Percentiles rank a stretch among this genome's conserved stretches.
Conservation (phyloP, 768 basidiomycete species). For the Melanogaster broomeanus region DNA sequence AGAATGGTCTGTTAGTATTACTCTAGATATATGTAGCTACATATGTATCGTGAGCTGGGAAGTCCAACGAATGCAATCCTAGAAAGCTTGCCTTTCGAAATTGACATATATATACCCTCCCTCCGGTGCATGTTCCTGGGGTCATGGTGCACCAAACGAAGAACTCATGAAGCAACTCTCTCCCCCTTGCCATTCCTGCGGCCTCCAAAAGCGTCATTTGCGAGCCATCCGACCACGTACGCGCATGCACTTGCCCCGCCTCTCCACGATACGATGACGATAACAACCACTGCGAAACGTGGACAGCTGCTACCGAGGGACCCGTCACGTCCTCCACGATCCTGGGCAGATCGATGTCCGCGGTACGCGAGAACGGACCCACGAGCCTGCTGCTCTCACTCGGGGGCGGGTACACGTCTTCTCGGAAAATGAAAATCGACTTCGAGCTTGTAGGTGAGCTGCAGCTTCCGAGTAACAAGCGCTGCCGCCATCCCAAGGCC, state of each 20-base stretch:
- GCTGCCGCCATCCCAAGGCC: conserved; percentile 19
- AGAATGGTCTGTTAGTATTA: too few relatives aligned
- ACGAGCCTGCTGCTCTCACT: conserved; percentile 24
- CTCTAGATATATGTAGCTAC: too few relatives aligned
- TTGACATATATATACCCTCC: too few relatives aligned
- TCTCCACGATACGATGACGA: conserved; percentile 18
- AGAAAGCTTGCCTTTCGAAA: too few relatives aligned
- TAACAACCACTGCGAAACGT: conserved; percentile 25
- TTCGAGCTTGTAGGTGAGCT: conserved; percentile 29
- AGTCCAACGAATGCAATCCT: too few relatives aligned
- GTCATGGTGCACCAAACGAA: too few relatives aligned
- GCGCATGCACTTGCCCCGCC: conserved; percentile 14
- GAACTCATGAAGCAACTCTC: too few relatives aligned
- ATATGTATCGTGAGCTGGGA: too few relatives aligned
- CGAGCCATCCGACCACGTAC: conserved; percentile 21
- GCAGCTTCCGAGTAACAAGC: not conserved
- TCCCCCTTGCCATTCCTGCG: conserved; percentile 21
- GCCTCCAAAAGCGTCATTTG: conserved; percentile 22
- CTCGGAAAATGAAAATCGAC: conserved; percentile 48
- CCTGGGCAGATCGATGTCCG: conserved; percentile 30
- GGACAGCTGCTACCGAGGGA: conserved; percentile 16
- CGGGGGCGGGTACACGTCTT: conserved; percentile 48
- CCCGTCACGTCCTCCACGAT: conserved; percentile 56
- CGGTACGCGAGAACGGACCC: conserved; percentile 11
- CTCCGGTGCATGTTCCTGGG: too few relatives aligned